Percentiles rank a stretch among this genome's conserved stretches.
Conservation (phyloP, 1,284 basidiomycete species). For the Rhodotorula sp. region DNA sequence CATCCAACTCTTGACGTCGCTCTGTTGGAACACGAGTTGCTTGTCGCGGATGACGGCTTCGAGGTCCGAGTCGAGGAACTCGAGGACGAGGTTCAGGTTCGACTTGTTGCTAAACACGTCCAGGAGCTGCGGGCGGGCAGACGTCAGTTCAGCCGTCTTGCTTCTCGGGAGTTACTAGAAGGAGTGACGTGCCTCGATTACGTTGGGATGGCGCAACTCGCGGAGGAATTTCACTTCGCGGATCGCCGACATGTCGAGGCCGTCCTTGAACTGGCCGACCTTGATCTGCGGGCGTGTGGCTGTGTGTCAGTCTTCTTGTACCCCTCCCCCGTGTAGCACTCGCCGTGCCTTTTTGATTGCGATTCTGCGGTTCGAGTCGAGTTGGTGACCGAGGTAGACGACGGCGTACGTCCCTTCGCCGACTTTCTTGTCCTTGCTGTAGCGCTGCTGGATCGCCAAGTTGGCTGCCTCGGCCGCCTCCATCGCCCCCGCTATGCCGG, state of each 20-base stretch:
- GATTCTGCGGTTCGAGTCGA: slow-evolving; percentile 69
- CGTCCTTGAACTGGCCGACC: slow-evolving; percentile 94
- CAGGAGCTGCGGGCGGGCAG: slow-evolving; percentile 63
- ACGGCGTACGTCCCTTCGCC: slow-evolving; percentile 98
- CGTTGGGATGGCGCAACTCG: slow-evolving; percentile 90
- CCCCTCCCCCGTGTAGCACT: not conserved
- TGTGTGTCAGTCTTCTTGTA: not conserved
- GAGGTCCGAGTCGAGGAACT: slow-evolving; percentile 95
- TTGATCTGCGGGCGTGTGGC: slow-evolving; percentile 60
- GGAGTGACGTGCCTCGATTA: slow-evolving; percentile 70
- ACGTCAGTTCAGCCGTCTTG: not conserved
- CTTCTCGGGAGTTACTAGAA: too few relatives aligned
- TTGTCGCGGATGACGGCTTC: slow-evolving; percentile 96
- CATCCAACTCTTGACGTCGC: slow-evolving; percentile 99
- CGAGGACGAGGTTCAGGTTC: slow-evolving; percentile 94
- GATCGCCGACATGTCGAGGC: slow-evolving; percentile 97
- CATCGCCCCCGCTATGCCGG: slow-evolving; percentile 19
- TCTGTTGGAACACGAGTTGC: slow-evolving; percentile 83
- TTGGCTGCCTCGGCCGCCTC: slow-evolving; percentile 44
- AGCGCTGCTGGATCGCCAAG: slow-evolving; percentile 31
- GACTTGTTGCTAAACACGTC: slow-evolving; percentile 97
- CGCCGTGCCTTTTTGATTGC: slow-evolving; percentile 82
- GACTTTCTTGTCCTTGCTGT: slow-evolving; percentile 45
- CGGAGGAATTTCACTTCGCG: slow-evolving; percentile 96
- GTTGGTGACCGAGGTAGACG: slow-evolving; percentile 84